Conservation (phyloP, 345 rosid genomes). For the Euphorbia tirucalli region DNA sequence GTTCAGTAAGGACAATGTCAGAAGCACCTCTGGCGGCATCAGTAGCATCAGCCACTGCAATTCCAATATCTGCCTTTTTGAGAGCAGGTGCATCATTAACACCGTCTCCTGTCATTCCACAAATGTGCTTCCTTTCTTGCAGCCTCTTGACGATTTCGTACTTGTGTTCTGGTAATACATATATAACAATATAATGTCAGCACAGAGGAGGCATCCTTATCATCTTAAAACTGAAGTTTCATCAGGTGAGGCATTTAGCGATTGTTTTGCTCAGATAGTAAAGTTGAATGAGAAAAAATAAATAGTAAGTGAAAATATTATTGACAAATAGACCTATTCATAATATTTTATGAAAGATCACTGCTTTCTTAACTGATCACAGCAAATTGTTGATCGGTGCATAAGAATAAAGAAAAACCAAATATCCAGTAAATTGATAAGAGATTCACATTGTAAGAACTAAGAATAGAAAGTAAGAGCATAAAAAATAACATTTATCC, state of each 20-base stretch:
- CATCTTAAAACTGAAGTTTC: not conserved
- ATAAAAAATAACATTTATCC: not conserved
- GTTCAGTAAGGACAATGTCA: slow-evolving; percentile 92
- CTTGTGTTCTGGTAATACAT: slow-evolving; percentile 58
- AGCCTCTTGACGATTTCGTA: slow-evolving; percentile 84
- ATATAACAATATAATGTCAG: slow-evolving; percentile 1
- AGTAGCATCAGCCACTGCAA: slow-evolving; percentile 93
- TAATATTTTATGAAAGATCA: not conserved
- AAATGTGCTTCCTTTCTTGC: slow-evolving; percentile 84
- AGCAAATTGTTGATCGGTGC: not conserved
- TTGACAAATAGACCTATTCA: not conserved
- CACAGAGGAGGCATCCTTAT: not conserved
- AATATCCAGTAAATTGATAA: not conserved
- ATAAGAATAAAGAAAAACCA: not conserved
- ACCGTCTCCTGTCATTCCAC: slow-evolving; percentile 98
- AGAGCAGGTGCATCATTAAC: slow-evolving; percentile 94
- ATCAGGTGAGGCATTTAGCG: not conserved
- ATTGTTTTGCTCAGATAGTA: not conserved
- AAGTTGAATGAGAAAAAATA: not conserved
- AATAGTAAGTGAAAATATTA: not conserved
- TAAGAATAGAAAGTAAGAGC: too few species aligned
- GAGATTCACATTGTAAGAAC: not conserved
- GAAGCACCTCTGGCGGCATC: slow-evolving; percentile 96
- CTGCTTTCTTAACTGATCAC: not conserved
- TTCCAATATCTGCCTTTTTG: slow-evolving; percentile 95